Base-by-base conservation (phyloP, 2,329 filamentous ascomycete species). In the Tolypocladium pustulatum region DNA sequence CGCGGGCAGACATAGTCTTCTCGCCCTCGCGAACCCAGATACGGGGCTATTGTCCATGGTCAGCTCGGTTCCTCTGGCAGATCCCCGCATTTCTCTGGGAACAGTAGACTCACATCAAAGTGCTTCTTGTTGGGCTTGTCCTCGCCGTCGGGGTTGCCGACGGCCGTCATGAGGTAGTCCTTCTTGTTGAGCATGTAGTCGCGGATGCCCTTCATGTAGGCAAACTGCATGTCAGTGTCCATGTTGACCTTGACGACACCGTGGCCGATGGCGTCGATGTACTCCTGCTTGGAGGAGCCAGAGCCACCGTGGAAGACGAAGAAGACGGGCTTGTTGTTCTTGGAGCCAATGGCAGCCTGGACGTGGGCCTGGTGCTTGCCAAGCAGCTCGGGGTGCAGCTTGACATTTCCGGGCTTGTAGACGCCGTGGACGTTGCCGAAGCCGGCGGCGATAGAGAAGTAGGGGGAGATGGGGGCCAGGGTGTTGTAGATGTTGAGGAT, bases 41-140 rank as follows among this genome's bases (percentile, higher is more conserved):
- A 77, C 91, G 87, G 68, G 91, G 91, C 79, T 90, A 74, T 58
- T 25, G 4, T 22, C 10, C 38, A 52, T 53, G 37, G 57, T 56
- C 6, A 58, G 53, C 54, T 30, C 27, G 9, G 20, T 20, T 27
- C n/a, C 27, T 13, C 49, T 52, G 46, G 20, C 3, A 1, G 3
- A 30, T 15, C 3, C 46, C 2, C 46, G 10, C 5, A 32, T 10
- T 36, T 38, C 17, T 20, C 32, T 13, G 10, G 9, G 27, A 32
- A 8, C 12, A 15, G 36, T 40, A 22, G 36, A 72, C 73, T 73
- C 69, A 75, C 76, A 67, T 89, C 86, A 69, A 89, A 91, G 80
- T 81, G 87, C 81, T 97, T 97, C 90, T 99, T 99, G 87, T 99
- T 99, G 72, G 94, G 93, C 88, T 97, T 97, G 80, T 96, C 90